Evolutionary conservation across 139 green algal species (phyloP).

Genomic region (Tetraselmis chui): DNA sequence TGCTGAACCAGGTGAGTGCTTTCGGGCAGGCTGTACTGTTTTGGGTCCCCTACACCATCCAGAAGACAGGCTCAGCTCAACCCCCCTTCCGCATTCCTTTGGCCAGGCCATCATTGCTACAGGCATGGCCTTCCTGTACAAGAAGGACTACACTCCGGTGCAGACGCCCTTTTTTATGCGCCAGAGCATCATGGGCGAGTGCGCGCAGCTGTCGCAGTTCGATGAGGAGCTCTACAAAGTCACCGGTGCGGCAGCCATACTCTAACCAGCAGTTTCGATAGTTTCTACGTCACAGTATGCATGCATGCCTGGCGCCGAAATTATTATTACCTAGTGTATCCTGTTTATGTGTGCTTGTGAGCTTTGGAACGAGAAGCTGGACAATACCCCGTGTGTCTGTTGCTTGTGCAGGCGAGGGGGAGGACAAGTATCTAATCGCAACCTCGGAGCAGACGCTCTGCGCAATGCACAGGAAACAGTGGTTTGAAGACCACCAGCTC

Average conservation of each 20-base stretch:
- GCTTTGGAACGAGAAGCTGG: too few species aligned
- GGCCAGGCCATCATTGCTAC: constrained; percentile 23
- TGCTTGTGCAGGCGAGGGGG: constrained; percentile 71
- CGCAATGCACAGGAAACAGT: constrained; percentile 83
- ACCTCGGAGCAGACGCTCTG: constrained; percentile 97
- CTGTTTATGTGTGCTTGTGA: too few species aligned
- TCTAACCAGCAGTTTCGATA: too few species aligned
- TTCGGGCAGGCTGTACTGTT: too few species aligned
- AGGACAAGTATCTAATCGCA: constrained; percentile 99
- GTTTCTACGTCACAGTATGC: too few species aligned
- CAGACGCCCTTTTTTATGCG: constrained; percentile 92
- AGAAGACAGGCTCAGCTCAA: too few species aligned
- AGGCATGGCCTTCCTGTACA: constrained; percentile 42
- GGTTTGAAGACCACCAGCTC: constrained; percentile 85
- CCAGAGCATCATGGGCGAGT: constrained; percentile 94
- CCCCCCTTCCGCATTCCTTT: too few species aligned
- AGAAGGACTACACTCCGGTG: constrained; percentile 68
- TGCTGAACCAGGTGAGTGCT: constrained; percentile 96
- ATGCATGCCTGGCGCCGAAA: too few species aligned
- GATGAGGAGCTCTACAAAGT: constrained; percentile 98
- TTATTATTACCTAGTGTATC: too few species aligned
- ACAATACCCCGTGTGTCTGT: too few species aligned
- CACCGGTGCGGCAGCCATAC: constrained; percentile 19
- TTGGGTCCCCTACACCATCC: too few species aligned
- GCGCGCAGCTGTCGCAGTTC: constrained; percentile 97